Evolutionary conservation across 257 asterid genomes (phyloP), one percentile per base, ranked within the genome.

Genomic region (Nicotiana benthamiana): DNA sequence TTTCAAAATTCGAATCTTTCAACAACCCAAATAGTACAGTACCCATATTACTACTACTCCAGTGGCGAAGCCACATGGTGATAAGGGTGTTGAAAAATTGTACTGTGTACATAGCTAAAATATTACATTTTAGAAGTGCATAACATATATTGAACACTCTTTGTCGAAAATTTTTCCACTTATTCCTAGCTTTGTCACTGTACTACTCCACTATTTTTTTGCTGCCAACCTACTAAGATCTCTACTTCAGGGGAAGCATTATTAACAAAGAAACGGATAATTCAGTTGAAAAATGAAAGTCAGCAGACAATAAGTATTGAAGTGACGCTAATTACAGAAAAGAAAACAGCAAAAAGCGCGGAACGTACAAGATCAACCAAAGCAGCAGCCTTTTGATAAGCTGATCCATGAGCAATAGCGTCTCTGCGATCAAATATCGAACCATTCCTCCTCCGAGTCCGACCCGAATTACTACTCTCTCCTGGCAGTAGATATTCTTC

Each of bases 361-460:
- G 8, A 18, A 81, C 97, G 26, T 92, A 93, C 98, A 46, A 94
- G 97, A 91, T 94, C 98, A 87, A 94, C 96, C 87, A 94, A 87
- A 85, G 97, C 98, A 82, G 98, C 98, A 80, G 98, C 98, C 56
- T 87, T 94, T 75, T 94, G 89, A 85, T 93, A 92, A 78, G 91
- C 74, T 66, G 97, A 87, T 80, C 98, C 98, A 85, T 91, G 32
- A 77, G 93, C 97, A 83, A 94, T 90, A 48, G 97, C 98, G 54
- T 90, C 91, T 74, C 61, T 74, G 2, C 61, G 91, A 67, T 86
- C 97, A 90, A 43, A 86, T 76, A n/a, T 65, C 24, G 32, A 75
- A 79, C 81, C n/a, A 24, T 0, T 85, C 0, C 80, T 86, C 64
- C 85, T 22, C 6, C 84, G 56, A 62, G 67, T 30, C 48, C 90